These are phyloP conservation scores for Exobasidium cylindrosporum DNA, from an alignment of 1,284 basidiomycete genomes.

Conservation along the genomic window DNA sequence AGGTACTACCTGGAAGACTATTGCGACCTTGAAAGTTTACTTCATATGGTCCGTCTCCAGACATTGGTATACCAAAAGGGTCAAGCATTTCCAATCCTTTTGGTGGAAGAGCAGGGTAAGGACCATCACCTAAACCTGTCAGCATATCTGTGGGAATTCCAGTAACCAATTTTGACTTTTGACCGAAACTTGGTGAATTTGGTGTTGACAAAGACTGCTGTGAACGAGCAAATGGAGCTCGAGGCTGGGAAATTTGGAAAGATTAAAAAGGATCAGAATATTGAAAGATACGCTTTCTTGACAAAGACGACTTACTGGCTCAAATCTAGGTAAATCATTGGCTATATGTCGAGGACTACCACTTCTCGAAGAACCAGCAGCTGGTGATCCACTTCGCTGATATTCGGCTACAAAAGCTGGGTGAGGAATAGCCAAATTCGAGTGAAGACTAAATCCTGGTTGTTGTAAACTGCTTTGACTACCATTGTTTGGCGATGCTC, in stretches of 20 bases:
- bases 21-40: background rate
- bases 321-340: slow-evolving; percentile 1
- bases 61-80: slow-evolving; percentile 23
- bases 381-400: background rate
- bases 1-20: slow-evolving; percentile 13
- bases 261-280: background rate
- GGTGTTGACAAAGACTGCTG: slow-evolving; percentile 6
- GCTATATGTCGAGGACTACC: background rate
- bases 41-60: slow-evolving; percentile 31
- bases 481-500: slow-evolving; percentile 5
- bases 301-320: slow-evolving; percentile 1
- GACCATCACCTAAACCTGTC: slow-evolving; percentile 35
- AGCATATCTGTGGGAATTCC: slow-evolving; percentile 35
- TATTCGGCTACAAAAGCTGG: slow-evolving; percentile 4
- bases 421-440: slow-evolving; percentile 6
- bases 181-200: slow-evolving; percentile 8
- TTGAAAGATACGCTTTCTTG: background rate
- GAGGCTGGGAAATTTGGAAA: background rate
- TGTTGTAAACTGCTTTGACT: slow-evolving; percentile 2
- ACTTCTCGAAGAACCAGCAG: background rate
- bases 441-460: background rate
- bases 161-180: slow-evolving; percentile 12
- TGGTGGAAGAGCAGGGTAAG: slow-evolving; percentile 29
- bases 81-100: slow-evolving; percentile 18
- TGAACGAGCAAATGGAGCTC: slow-evolving; percentile 3